Evolutionary conservation across 192 early-diverging fungal genomes (phyloP), one percentile per base, ranked within the genome.

Genomic region (Podila epigama): DNA sequence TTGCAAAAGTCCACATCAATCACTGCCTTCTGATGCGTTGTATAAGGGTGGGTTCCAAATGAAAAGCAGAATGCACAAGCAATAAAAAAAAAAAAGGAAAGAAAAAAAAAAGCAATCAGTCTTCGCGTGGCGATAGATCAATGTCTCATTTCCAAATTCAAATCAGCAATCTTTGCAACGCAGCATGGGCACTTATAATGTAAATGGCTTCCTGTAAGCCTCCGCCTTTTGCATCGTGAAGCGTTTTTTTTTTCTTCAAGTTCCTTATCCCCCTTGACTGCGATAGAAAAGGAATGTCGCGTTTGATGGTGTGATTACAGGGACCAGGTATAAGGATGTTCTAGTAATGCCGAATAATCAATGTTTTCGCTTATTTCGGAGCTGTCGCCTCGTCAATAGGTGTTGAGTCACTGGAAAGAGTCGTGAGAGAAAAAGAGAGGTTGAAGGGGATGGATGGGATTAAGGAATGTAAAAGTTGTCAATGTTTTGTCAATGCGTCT

Each of bases 1-100:
- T 77, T 77, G 41, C 59, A 57, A 54, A 80, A 81, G 78, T 84
- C 82, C 13, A 86, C 71, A 48, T 86, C 85, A 20, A 86, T 75
- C 34, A 84, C 85, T 37, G 81, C 83, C 41, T 83, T 79, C 58
- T 86, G 82, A 63, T 86, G 85, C 79, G 79, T 84, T 39, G 85
- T 86, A 66, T 55, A 67, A 70, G 57, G 57, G 12, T 5, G 51
- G 18, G 59, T 48, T 48, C 44, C 44, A 48, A 48, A n/a, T n/a
- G n/a, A n/a, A n/a, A n/a, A n/a, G n/a, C n/a, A n/a, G n/a, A 22
- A 4, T 15, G 15, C 44, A 48, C 20, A 20, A 18, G 0, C 11
- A 3, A 48, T 9, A 22, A 48, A 58, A 51, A 67, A 55, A 60
- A 27, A 63, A 34, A 61, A 48, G 56, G 35, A 42, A 39, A 67